phyloP scores from a whole-genome alignment of 163 green algal species.

The Chlamydomonas reinhardtii region DNA sequence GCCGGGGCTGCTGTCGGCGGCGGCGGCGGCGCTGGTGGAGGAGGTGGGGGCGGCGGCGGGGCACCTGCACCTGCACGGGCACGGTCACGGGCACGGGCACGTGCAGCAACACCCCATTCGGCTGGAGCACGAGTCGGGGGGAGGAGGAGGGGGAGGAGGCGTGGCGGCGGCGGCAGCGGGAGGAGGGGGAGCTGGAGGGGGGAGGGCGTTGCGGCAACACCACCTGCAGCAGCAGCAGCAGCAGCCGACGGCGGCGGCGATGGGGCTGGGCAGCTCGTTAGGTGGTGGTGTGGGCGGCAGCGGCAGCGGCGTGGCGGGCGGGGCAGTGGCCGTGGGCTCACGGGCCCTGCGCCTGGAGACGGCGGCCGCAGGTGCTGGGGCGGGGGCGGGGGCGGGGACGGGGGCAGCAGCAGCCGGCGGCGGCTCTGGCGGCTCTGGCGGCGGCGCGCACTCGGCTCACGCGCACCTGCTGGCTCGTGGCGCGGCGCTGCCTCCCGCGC shows the following conservation, averaged over 20 bases:
- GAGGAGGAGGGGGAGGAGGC: no score
- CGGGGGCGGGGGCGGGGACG: neutral
- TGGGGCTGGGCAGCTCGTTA: no score
- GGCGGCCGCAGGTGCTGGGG: neutral
- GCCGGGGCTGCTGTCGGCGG: neutral
- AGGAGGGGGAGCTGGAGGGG: no score
- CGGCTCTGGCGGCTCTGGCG: neutral
- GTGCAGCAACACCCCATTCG: no score
- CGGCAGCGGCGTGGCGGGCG: neutral
- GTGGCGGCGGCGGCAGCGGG: no score
- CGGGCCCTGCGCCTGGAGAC: constrained; percentile 18
- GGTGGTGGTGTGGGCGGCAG: neutral
- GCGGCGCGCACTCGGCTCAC: neutral
- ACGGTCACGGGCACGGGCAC: no score
- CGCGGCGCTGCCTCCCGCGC: constrained; percentile 12
- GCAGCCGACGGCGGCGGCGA: neutral
- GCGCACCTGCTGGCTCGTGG: neutral
- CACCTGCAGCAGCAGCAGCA: no score
- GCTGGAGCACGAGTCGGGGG: no score
- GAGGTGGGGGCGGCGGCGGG: no score
- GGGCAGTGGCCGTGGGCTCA: neutral
- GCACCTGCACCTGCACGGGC: no score
- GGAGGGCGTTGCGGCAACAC: no score
- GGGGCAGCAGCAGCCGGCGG: neutral
- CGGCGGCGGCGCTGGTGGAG: neutral